Evolutionary conservation across 345 rosid genomes (phyloP), one percentile per base, ranked within the genome.

Genomic region (Bruguiera parviflora): DNA sequence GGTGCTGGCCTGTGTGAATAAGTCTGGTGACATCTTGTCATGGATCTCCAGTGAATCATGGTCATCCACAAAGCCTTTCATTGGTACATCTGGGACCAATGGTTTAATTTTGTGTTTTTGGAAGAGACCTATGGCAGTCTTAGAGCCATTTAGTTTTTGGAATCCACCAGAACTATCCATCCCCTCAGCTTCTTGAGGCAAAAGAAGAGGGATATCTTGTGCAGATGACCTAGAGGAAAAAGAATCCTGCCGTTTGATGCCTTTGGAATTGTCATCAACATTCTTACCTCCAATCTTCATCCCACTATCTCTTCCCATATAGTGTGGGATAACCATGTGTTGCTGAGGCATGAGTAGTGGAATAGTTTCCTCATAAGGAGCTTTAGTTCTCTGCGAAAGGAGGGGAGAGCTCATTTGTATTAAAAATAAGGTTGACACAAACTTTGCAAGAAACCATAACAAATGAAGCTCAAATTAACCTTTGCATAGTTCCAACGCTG

Each of bases 401-500:
- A 43, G 18, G 53, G 62, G 73, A 58, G 39, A 65, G 46, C 71
- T 64, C 21, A 33, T 29, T 61, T 8, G 51, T 11, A 27, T 72
- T 60, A 65, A 55, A 49, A 59, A 71, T 4, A 43, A 62, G 59
- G 27, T 31, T 20, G 24, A 39, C 27, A 15, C 32, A 59, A 43
- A 21, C 55, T 64, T 37, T 52, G 46, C 43, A 7, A 8, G 71
- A 53, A 69, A 75, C 33, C 53, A 66, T 21, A 63, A 61, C 20
- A 58, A 58, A 29, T 51, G 51, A 32, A 65, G 22, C 22, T 51
- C 21, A 28, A 20, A 75, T 25, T 68, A 55, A 96, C 99, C 99
- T 96, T 96, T 61, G 99, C 99, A 82, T 86, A 87, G 87, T 96
- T 96, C 99, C 99, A 96, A 21, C 99, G 96, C 77, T 96, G 99